phyloP scores from a whole-genome alignment of 306 rosid species.

The Casuarina glauca region DNA sequence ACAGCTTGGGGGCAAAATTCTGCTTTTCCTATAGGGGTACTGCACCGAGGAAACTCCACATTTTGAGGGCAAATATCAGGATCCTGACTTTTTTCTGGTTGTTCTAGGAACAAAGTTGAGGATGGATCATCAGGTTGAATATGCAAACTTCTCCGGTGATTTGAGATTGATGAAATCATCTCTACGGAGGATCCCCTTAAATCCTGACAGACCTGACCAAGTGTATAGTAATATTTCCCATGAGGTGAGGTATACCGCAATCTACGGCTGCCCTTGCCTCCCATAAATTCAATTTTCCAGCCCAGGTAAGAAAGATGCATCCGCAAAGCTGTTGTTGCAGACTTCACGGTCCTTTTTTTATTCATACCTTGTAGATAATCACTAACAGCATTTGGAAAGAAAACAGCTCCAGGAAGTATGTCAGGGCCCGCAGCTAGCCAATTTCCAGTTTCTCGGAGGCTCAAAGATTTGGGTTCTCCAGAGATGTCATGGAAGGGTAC shows the following conservation, averaged over 20 bases:
- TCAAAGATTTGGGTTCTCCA: not conserved
- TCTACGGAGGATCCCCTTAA: slow-evolving; percentile 20
- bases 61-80: slow-evolving; percentile 20
- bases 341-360: not conserved
- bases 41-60: slow-evolving; percentile 18
- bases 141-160: slow-evolving; percentile 21
- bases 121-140: slow-evolving; percentile 6
- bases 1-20: slow-evolving; percentile 46
- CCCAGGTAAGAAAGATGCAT: slow-evolving; percentile 40
- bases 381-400: slow-evolving; percentile 49
- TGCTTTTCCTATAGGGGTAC: slow-evolving; percentile 16
- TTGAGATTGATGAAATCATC: slow-evolving; percentile 26
- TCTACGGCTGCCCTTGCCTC: not conserved
- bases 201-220: slow-evolving; percentile 43
- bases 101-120: slow-evolving; percentile 20
- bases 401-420: slow-evolving; percentile 33
- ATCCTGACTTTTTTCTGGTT: slow-evolving; percentile 30
- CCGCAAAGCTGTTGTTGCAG: not conserved
- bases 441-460: not conserved
- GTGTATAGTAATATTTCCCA: slow-evolving; percentile 41
- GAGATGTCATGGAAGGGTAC: slow-evolving; percentile 8
- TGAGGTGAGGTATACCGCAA: slow-evolving; percentile 44
- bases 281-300: slow-evolving; percentile 52
- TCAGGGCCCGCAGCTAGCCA: slow-evolving; percentile 44
- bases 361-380: slow-evolving; percentile 19